Conservation (phyloP, 441 rosid genomes). For the Pelargonium citronellum region DNA sequence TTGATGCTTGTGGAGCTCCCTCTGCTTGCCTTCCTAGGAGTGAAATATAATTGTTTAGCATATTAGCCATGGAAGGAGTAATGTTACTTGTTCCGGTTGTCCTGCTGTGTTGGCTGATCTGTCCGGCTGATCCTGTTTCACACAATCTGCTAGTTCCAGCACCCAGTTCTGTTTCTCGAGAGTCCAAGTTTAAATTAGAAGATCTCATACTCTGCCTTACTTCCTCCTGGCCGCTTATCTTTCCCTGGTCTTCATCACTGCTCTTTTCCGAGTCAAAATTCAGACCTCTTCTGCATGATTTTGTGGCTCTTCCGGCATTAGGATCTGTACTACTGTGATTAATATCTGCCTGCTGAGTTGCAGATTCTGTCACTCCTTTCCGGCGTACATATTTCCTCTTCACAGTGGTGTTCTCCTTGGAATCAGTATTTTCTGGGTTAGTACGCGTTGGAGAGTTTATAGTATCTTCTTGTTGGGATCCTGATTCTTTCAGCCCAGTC, state of each 20-base stretch:
- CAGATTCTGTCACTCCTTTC: constrained; percentile 40
- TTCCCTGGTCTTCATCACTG: constrained; percentile 22
- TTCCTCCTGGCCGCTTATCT: constrained; percentile 23
- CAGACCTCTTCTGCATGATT: constrained; percentile 56
- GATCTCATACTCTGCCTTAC: constrained; percentile 18
- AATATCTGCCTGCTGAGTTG: constrained; percentile 31
- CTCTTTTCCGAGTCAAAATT: constrained; percentile 47
- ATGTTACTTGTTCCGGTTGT: constrained; percentile 25
- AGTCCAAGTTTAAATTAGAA: constrained; percentile 23
- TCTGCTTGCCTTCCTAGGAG: constrained; percentile 20
- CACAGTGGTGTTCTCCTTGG: constrained; percentile 32
- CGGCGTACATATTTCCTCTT: constrained; percentile 63
- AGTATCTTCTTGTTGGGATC: constrained; percentile 9
- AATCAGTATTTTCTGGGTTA: constrained; percentile 14
- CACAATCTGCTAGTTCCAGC: constrained; percentile 18
- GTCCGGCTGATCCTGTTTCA: constrained; percentile 27
- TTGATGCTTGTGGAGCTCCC: constrained; percentile 25
- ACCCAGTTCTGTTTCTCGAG: constrained; percentile 26
- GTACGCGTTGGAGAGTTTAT: constrained; percentile 3
- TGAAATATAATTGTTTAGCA: constrained; percentile 24
- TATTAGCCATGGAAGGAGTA: constrained; percentile 26
- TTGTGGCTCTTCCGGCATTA: constrained; percentile 26
- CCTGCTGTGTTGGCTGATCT: constrained; percentile 30
- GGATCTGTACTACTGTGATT: constrained; percentile 19
- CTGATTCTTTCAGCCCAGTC: constrained; percentile 15